These are phyloP conservation scores for Metschnikowia santaceciliae DNA, from an alignment of 805 yeast species.

Conservation along the genomic window DNA sequence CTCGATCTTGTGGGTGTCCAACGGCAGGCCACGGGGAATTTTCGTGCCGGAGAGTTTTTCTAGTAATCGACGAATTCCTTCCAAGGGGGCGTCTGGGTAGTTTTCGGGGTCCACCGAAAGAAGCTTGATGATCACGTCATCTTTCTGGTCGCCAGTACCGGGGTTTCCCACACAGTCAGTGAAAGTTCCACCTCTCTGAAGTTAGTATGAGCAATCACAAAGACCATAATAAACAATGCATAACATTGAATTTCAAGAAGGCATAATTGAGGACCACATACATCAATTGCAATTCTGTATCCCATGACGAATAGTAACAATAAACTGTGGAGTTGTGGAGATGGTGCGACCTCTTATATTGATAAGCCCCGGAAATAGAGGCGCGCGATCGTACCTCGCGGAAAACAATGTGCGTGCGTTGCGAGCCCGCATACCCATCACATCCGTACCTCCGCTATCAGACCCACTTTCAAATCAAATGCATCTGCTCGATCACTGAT, in stretches of 20 bases:
- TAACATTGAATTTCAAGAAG: too few species aligned
- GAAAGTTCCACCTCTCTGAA: slow-evolving; percentile 20
- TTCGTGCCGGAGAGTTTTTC: slow-evolving; percentile 11
- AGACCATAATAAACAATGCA: too few species aligned
- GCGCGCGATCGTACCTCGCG: not conserved
- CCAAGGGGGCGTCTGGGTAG: slow-evolving; percentile 19
- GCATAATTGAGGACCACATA: slow-evolving; percentile 5
- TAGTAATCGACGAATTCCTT: slow-evolving; percentile 17
- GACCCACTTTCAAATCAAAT: too few species aligned
- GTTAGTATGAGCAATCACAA: slow-evolving; percentile 5
- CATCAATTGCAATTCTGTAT: slow-evolving; percentile 18
- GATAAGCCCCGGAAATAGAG: slow-evolving; percentile 1
- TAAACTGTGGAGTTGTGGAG: not conserved
- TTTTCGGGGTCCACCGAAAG: slow-evolving; percentile 19
- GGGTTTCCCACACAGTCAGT: slow-evolving; percentile 21
- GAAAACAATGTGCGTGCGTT: not conserved
- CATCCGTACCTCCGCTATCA: not conserved
- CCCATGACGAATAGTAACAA: slow-evolving; percentile 9
- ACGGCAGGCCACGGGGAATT: slow-evolving; percentile 18
- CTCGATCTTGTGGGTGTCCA: slow-evolving; percentile 17
- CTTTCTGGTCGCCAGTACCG: slow-evolving; percentile 17
- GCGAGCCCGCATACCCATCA: not conserved
- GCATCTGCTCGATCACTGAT: too few species aligned
- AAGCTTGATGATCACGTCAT: slow-evolving; percentile 17
- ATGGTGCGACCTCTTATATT: not conserved